Base-by-base conservation (phyloP, 1,284 basidiomycete genomes). In the Ceratobasidium sp. region DNA sequence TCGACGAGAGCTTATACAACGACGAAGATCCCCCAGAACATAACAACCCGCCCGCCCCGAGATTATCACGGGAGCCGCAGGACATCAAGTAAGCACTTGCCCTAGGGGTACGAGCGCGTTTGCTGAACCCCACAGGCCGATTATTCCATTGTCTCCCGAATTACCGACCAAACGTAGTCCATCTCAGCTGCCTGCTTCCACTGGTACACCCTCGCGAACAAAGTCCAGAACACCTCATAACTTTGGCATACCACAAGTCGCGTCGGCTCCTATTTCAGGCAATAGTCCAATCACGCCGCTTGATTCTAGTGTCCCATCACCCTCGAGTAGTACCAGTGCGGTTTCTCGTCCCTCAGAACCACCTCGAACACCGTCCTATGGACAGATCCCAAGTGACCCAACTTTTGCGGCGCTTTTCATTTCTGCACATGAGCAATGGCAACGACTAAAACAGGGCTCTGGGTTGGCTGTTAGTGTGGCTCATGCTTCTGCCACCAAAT, bases 1-100 rank as follows among this genome's bases (percentile, higher is more conserved):
- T 71, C 10, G 67, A 71, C 57, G 67, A 71, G 45, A 71, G 57
- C 32, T n/a, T 71, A 32, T 71, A 59, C 57, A 55, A 4, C 45
- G 55, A 71, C 26, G 67, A 32, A 14, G 30, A 39, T 30, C 39
- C 50, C 26, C n/a, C 50, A 8, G 10, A 58, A 23, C 55, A 58
- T n/a, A 46, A 6, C 41, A 26, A 28, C 26, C 58, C 28, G 18
- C 41, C 18, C 28, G 34, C 23, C 21, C 32, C 21, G 18, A 60
- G 14, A 46, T 4, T 41, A 3, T 32, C 62, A 28, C 23, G 58
- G 18, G 21, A 69, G 45, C 34, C 21, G n/a, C 32, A n/a, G 18
- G 41, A 43, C 16, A 28, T 45, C 14, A 60, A 60, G 58, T 60
- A 14, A 60, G 58, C 32, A 28, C 58, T 45, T 18, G 9, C 6